Percentiles rank a stretch among this genome's conserved stretches.
These are phyloP conservation scores for Cladosporium velox DNA, from an alignment of 2,329 filamentous ascomycete species.

Conservation along the genomic window DNA sequence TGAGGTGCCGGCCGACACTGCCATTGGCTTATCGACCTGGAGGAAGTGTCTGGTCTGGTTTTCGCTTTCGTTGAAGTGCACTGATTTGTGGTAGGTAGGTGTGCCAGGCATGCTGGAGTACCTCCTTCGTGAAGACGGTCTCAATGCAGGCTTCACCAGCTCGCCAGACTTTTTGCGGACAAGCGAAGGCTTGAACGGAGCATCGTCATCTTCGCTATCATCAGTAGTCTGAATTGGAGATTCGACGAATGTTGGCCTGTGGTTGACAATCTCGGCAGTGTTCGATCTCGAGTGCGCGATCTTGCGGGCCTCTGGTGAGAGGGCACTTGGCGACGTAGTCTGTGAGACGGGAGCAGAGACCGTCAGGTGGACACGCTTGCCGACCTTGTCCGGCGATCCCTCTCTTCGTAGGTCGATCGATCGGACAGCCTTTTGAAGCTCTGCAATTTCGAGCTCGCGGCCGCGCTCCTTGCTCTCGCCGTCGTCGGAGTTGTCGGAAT, in stretches of 20 bases:
- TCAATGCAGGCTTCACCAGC: conserved; percentile 86
- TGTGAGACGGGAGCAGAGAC: conserved; percentile 40
- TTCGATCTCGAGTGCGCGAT: conserved; percentile 63
- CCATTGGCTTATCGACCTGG: conserved; percentile 90
- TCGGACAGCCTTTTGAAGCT: conserved; percentile 80
- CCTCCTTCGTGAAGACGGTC: conserved; percentile 74
- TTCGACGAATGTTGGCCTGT: conserved; percentile 47
- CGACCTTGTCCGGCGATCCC: conserved; percentile 55
- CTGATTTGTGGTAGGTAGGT: conserved; percentile 90
- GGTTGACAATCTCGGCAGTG: conserved; percentile 55
- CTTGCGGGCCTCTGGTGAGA: conserved; percentile 59
- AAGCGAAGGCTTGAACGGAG: conserved; percentile 73
- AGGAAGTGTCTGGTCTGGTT: conserved; percentile 96
- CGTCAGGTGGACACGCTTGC: conserved; percentile 24
- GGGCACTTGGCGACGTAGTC: conserved; percentile 41
- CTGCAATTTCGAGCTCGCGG: conserved; percentile 50
- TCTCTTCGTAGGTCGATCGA: conserved; percentile 69
- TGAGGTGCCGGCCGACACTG: conserved; percentile 91
- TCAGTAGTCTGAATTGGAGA: conserved; percentile 47
- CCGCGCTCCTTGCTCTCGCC: conserved; percentile 53
- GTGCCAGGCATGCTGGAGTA: conserved; percentile 98
- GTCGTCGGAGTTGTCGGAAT: conserved; percentile 82
- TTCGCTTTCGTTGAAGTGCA: conserved; percentile 97
- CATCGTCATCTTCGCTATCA: conserved; percentile 58
- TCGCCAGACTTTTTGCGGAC: conserved; percentile 98